Evolutionary conservation across 306 rosid genomes (phyloP), one percentile per base, ranked within the genome.

Genomic region (Boehmeria nivea): DNA sequence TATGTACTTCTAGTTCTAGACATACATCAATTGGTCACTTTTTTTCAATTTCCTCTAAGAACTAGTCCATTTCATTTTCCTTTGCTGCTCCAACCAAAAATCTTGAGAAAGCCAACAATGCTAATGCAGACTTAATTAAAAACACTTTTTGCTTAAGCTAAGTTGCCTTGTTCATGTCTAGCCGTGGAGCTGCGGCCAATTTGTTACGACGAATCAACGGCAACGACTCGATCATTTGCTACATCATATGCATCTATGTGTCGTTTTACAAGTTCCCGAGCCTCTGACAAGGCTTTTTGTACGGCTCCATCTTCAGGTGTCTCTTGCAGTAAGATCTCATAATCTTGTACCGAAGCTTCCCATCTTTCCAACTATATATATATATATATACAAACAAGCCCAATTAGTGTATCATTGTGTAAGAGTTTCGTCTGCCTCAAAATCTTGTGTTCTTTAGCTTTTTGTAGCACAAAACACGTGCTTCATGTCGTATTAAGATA

Each of bases 291-390:
- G 27, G 76, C 85, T 2, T 23, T 61, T 4, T 15, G 68, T 12
- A 87, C 64, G 57, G 80, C 83, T 67, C 74, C 82, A 8, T 87
- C 80, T 13, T 28, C 82, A 1, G 86, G 88, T 21, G 68, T 80
- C 67, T 74, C 76, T 69, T 33, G 42, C 8, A 70, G 17, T 76
- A 90, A 70, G 14, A 80, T 59, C 63, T 90, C 81, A 8, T 87
- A 90, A 72, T 90, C 98, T 62, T 64, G 66, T 44, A 82, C 52
- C 18, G 95, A 76, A 60, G 88, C 78, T 66, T 82, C 83, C 95
- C 88, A 90, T 66, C 68, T 84, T 70, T 51, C 75, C 82, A 90
- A 67, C 98, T 90, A 16, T n/a, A 63, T 43, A 56, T 20, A 51
- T 47, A 45, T 39, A 51, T 6, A 17, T 13, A 31, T n/a, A 1